These are phyloP conservation scores for Saccharomycopsis sp. DNA, from an alignment of 805 yeast species.

Conservation along the genomic window DNA sequence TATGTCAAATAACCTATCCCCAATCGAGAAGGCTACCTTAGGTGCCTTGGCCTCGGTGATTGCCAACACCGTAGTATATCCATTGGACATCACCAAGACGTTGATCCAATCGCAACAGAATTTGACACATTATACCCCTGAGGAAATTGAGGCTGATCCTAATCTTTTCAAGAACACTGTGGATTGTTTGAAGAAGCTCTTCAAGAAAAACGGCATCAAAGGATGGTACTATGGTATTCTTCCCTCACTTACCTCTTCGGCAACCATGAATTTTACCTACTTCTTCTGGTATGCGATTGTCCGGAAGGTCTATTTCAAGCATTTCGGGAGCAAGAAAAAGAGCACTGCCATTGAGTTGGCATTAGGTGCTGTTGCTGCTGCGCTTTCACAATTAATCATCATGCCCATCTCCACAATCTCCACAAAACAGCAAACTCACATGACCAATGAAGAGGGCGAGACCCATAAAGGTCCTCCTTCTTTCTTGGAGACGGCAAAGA, in stretches of 20 bases:
- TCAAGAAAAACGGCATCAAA: constrained; percentile 49
- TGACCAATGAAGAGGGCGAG: constrained; percentile 26
- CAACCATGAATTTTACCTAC: constrained; percentile 74
- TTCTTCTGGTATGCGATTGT: constrained; percentile 83
- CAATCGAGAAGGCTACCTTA: constrained; percentile 71
- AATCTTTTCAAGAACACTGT: constrained; percentile 46
- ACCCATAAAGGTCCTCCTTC: constrained; percentile 28
- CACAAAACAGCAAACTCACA: constrained; percentile 56
- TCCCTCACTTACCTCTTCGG: constrained; percentile 62
- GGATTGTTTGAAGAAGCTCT: constrained; percentile 58
- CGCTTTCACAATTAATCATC: constrained; percentile 73
- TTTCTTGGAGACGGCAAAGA: constrained; percentile 38
- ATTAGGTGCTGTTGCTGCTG: constrained; percentile 77
- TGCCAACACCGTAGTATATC: constrained; percentile 76
- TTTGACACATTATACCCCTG: constrained; percentile 13
- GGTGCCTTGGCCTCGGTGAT: constrained; percentile 79
- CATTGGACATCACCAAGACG: constrained; percentile 73
- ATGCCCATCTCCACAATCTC: constrained; percentile 77
- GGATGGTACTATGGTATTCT: constrained; percentile 72
- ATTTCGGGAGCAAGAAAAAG: constrained; percentile 33
- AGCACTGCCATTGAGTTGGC: constrained; percentile 62
- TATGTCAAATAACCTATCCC: constrained; percentile 43
- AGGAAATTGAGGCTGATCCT: constrained; percentile 22
- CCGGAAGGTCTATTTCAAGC: constrained; percentile 45
- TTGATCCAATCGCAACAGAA: constrained; percentile 61